phyloP scores from a whole-genome alignment of 805 yeast genomes.

The Lachancea thermotolerans region DNA sequence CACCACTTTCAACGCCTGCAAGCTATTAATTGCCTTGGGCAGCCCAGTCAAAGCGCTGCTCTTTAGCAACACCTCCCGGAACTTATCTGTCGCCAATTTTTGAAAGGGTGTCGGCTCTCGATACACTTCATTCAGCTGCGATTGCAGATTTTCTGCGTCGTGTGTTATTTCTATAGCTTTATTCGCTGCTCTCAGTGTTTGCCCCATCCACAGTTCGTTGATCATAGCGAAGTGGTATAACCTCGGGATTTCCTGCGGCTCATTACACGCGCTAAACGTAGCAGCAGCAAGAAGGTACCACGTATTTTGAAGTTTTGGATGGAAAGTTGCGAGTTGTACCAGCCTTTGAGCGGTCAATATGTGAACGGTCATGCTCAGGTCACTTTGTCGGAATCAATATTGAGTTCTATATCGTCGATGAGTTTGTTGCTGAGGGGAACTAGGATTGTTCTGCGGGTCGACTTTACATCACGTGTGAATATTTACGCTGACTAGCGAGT shows the following conservation, averaged over 20 bases:
- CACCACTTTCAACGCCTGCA: constrained; percentile 53
- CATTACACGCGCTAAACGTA: constrained; percentile 72
- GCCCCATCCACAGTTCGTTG: not conserved
- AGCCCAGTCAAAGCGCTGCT: constrained; percentile 75
- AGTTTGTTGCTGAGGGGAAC: too few species aligned
- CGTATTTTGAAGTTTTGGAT: constrained; percentile 45
- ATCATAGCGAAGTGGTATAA: constrained; percentile 61
- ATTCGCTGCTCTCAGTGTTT: constrained; percentile 18
- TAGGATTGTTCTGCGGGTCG: too few species aligned
- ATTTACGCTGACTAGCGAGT: too few species aligned
- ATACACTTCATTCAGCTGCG: constrained; percentile 18
- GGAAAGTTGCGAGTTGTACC: constrained; percentile 29
- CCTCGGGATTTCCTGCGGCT: constrained; percentile 72
- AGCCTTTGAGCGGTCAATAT: constrained; percentile 25
- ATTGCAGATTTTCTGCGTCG: constrained; percentile 3
- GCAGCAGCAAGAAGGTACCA: constrained; percentile 84
- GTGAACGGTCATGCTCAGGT: not conserved
- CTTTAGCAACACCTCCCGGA: constrained; percentile 74
- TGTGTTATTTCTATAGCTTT: constrained; percentile 12
- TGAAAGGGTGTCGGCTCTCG: constrained; percentile 16
- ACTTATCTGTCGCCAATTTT: constrained; percentile 39
- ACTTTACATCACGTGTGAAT: too few species aligned
- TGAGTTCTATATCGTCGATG: too few species aligned
- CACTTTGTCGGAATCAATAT: too few species aligned
- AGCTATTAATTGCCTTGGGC: constrained; percentile 77